phyloP scores from a whole-genome alignment of 345 rosid species.

The Citrus hindsii region DNA sequence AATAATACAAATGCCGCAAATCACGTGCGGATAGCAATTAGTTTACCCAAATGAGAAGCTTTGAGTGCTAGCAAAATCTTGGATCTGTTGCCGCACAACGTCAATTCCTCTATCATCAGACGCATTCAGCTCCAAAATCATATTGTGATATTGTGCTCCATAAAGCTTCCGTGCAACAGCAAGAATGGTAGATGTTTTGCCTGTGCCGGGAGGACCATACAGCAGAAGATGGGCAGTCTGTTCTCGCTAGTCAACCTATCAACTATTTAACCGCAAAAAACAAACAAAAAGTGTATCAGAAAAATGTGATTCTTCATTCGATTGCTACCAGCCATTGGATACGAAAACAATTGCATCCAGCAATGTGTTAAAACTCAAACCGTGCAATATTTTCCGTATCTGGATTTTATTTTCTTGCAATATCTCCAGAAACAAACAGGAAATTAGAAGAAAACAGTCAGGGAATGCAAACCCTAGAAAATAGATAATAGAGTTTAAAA shows the following conservation, averaged over 20 bases:
- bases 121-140: conserved; percentile 96
- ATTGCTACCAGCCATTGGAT: background rate
- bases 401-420: background rate
- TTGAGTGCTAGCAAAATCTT: conserved; percentile 96
- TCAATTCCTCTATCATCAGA: conserved; percentile 97
- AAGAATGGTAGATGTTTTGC: conserved; percentile 97
- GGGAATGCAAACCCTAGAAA: conserved; percentile 18
- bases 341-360: background rate
- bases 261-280: conserved; percentile 40
- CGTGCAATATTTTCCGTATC: background rate
- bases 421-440: background rate
- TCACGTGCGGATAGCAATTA: background rate
- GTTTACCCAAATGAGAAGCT: conserved; percentile 82
- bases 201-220: conserved; percentile 98
- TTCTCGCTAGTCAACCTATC: conserved; percentile 95
- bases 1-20: background rate
- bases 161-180: conserved; percentile 95
- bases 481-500: background rate
- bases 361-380: background rate
- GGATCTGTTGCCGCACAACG: conserved; percentile 91
- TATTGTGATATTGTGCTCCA: conserved; percentile 78
- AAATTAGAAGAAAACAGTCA: background rate
- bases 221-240: conserved; percentile 86
- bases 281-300: background rate
- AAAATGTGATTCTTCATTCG: background rate